phyloP scores from a whole-genome alignment of 2,329 filamentous ascomycete species.

The Hymenoscyphus albidus region DNA sequence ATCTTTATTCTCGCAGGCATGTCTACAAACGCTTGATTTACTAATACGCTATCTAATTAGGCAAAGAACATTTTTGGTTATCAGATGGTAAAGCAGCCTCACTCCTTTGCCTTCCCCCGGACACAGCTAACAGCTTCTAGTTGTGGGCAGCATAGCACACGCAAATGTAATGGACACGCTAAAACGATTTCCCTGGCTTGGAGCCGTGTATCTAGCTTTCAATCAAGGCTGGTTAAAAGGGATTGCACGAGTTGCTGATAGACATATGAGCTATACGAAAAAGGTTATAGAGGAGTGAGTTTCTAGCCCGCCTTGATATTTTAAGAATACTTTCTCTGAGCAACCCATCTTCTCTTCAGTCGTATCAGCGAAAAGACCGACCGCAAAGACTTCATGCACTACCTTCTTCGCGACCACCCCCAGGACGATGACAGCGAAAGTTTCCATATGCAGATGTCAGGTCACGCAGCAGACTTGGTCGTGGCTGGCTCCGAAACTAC shows the following conservation, averaged over 20 bases:
- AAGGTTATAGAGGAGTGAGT: not conserved
- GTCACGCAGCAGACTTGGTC: slow-evolving; percentile 34
- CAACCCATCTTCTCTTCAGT: too few species aligned
- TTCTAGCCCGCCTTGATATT: too few species aligned
- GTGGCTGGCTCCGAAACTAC: slow-evolving; percentile 34
- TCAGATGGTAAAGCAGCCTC: not conserved
- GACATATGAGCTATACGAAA: not conserved
- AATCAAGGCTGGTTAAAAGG: not conserved
- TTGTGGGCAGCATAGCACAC: not conserved
- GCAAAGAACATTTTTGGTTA: not conserved
- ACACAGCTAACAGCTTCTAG: too few species aligned
- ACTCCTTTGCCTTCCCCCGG: too few species aligned
- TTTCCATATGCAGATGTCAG: slow-evolving; percentile 15
- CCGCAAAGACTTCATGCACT: slow-evolving; percentile 10
- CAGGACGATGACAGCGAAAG: not conserved
- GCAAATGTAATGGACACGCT: not conserved
- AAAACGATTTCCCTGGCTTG: not conserved
- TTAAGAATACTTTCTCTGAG: too few species aligned
- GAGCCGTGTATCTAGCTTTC: not conserved
- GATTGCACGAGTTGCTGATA: not conserved
- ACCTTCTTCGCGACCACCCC: not conserved
- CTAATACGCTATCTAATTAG: not conserved
- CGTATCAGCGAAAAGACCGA: not conserved
- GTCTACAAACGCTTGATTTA: too few species aligned
- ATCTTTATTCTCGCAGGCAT: not conserved